A percentile compares a stretch with the other conserved stretches of the same genome.
Evolutionary conservation across 257 asterid species (phyloP).

Genomic region (Solanum gandarillasii): DNA sequence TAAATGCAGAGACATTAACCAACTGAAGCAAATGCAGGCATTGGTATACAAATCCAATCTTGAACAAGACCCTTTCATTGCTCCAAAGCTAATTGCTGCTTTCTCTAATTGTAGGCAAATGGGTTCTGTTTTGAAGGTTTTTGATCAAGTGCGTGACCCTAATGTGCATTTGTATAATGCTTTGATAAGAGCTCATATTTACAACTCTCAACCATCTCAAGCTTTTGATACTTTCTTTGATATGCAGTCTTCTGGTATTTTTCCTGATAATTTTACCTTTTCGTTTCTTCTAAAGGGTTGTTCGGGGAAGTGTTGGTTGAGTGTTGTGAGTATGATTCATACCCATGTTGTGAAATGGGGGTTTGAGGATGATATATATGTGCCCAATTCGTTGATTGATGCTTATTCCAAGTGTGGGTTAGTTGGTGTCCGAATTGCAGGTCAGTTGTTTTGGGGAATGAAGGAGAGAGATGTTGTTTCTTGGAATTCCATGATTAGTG

Average conservation of each 20-base stretch:
- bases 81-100: conserved; percentile 59
- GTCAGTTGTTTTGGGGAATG: conserved; percentile 37
- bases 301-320: conserved; percentile 22
- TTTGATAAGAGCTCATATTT: conserved; percentile 35
- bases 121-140: conserved; percentile 37
- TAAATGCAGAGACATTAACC: conserved; percentile 48
- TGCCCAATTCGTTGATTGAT: conserved; percentile 59
- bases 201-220: conserved; percentile 30
- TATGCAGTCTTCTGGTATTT: conserved; percentile 42
- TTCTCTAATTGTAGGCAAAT: conserved; percentile 46
- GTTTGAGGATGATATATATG: conserved; percentile 38
- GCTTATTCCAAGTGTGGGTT: conserved; percentile 55
- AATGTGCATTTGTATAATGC: conserved; percentile 43
- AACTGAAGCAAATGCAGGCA: conserved; percentile 53
- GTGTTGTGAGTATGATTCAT: conserved; percentile 39
- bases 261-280: conserved; percentile 54
- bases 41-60: conserved; percentile 56
- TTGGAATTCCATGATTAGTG: conserved; percentile 55
- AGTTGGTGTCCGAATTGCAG: conserved; percentile 35
- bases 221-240: conserved; percentile 37
- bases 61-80: conserved; percentile 43
- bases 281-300: conserved; percentile 55
- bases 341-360: conserved; percentile 47
- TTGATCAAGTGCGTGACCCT: conserved; percentile 37
- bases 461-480: conserved; percentile 51